A percentile compares a stretch with the other conserved stretches of the same genome.
phyloP scores from a whole-genome alignment of 768 basidiomycete species.

The Mycena belliarum region DNA sequence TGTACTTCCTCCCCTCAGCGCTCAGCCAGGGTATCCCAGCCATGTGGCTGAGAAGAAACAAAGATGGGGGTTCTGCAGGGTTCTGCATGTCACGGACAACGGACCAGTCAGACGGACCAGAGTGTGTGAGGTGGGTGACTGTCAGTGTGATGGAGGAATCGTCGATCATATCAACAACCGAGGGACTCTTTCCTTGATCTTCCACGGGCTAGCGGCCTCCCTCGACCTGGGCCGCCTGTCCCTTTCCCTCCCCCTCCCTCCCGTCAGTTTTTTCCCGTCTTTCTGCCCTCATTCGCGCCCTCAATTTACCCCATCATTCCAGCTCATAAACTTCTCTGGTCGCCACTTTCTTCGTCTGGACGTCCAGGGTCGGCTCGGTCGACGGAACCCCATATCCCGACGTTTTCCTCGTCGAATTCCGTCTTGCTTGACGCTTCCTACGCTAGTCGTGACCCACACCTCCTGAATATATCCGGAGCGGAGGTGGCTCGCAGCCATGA shows the following conservation, averaged over 20 bases:
- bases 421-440: background rate
- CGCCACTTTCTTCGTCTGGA: background rate
- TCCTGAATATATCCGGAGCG: conserved; percentile 11
- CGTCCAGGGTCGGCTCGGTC: no score
- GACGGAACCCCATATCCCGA: no score
- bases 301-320: conserved; percentile 9
- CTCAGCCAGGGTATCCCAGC: no score
- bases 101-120: no score
- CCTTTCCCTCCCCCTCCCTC: background rate
- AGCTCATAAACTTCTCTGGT: conserved; percentile 1
- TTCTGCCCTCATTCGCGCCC: background rate
- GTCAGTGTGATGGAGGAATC: background rate
- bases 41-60: no score
- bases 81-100: no score
- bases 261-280: conserved; percentile 2
- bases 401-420: background rate
- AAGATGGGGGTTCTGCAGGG: no score
- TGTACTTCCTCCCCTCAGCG: no score
- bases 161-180: background rate
- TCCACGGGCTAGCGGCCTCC: background rate
- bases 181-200: background rate
- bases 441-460: conserved; percentile 4
- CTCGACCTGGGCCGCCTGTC: background rate
- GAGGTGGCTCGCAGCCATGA: conserved; percentile 11
- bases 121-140: no score